phyloP scores from a whole-genome alignment of 202 grass and related monocot genomes.

The Panicum hallii region DNA sequence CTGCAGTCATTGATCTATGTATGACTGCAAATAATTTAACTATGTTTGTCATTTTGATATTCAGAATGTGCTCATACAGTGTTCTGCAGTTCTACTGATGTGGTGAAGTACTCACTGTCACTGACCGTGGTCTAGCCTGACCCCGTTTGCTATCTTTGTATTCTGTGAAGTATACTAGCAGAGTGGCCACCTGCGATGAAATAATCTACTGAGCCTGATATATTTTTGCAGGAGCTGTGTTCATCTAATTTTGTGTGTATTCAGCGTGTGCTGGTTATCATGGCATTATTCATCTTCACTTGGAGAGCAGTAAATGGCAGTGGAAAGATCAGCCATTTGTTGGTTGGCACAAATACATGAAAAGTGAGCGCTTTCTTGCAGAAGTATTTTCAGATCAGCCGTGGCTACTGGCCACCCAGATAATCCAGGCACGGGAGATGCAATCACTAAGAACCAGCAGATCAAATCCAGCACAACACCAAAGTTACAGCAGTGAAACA shows the following conservation, averaged over 20 bases:
- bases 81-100: background rate
- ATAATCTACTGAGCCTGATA: background rate
- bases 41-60: background rate
- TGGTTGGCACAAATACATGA: too few species aligned
- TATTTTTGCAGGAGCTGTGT: background rate
- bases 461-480: too few species aligned
- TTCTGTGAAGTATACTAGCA: background rate
- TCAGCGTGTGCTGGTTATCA: background rate
- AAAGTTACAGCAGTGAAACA: too few species aligned
- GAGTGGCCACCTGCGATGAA: background rate
- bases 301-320: background rate
- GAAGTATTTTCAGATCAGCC: too few species aligned
- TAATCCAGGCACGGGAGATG: too few species aligned
- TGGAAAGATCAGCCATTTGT: too few species aligned
- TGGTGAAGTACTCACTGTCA: background rate
- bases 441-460: too few species aligned
- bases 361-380: too few species aligned
- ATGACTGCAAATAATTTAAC: slow-evolving; percentile 1
- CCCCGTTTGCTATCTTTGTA: background rate
- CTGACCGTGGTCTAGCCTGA: background rate
- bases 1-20: background rate
- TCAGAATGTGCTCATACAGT: background rate
- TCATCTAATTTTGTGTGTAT: background rate
- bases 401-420: too few species aligned
- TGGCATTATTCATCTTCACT: background rate